Conservation (phyloP, 176 grass and related monocot species). For the Pontederia paniculata region DNA sequence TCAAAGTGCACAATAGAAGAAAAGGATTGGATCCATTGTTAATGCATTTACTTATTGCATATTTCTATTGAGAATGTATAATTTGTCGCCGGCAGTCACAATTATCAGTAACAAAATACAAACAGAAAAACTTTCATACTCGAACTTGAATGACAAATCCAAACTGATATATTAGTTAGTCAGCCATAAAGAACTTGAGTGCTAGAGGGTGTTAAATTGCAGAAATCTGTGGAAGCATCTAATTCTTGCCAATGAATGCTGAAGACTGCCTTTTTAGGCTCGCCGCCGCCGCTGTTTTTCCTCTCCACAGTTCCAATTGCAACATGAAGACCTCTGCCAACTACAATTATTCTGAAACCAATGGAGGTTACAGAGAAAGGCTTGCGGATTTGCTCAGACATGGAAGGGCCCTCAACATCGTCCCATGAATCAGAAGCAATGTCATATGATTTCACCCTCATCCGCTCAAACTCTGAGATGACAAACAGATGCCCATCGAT, state of each 20-base stretch:
- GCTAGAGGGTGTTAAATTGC: conserved; percentile 67
- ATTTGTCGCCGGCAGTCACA: no score
- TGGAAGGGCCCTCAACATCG: conserved; percentile 35
- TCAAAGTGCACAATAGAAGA: no score
- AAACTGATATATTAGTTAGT: no score
- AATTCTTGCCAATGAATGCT: conserved; percentile 53
- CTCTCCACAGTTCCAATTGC: conserved; percentile 52
- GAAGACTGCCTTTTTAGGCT: conserved; percentile 8
- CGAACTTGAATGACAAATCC: no score
- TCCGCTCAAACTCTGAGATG: conserved; percentile 76
- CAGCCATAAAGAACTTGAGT: conserved; percentile 74
- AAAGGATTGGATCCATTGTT: no score
- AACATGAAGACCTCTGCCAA: conserved; percentile 60
- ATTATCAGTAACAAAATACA: no score
- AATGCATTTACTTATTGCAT: no score
- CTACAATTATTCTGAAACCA: conserved; percentile 39
- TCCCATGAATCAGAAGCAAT: conserved; percentile 54
- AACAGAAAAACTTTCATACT: no score
- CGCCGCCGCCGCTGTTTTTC: neutral
- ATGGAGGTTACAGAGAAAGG: conserved; percentile 62
- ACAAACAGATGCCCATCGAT: conserved; percentile 48
- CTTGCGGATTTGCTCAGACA: conserved; percentile 61
- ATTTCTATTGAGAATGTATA: no score
- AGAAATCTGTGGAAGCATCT: conserved; percentile 41
- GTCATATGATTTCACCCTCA: conserved; percentile 78